These are phyloP conservation scores for Quercus cerris DNA, from an alignment of 306 rosid genomes.

Conservation along the genomic window DNA sequence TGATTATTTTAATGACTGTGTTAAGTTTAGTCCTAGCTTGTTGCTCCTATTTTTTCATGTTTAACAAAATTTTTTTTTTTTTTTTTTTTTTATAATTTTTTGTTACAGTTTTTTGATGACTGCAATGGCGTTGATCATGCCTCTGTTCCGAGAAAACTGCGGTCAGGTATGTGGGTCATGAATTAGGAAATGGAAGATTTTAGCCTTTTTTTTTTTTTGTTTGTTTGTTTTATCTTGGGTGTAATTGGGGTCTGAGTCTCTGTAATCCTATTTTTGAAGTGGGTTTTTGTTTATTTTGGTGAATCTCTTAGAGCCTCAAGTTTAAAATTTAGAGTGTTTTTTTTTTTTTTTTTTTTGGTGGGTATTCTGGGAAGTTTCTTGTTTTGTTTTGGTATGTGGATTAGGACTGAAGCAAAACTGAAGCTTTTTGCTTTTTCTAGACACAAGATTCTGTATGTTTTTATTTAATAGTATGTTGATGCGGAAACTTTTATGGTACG, in stretches of 20 bases:
- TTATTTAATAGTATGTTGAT: conserved; percentile 5
- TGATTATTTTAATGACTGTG: not conserved
- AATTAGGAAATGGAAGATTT: conserved; percentile 1
- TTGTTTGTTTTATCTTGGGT: not conserved
- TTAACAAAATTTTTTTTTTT: no score
- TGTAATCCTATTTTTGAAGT: not conserved
- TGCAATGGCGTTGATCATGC: conserved; percentile 56
- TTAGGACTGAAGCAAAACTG: conserved; percentile 41
- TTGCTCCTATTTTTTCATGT: no score
- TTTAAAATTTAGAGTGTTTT: not conserved
- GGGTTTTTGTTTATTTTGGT: not conserved
- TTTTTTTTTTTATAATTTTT: not conserved
- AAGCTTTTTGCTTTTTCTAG: conserved; percentile 34
- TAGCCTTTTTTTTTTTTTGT: not conserved
- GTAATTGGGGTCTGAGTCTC: not conserved
- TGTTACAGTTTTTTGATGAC: conserved; percentile 39
- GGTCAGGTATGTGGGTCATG: conserved; percentile 56
- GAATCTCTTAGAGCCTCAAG: not conserved
- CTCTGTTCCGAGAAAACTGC: conserved; percentile 73
- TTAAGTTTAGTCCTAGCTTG: not conserved
- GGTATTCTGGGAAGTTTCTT: conserved; percentile 5
- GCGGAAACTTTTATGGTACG: conserved; percentile 10
- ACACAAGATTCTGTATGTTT: conserved; percentile 26
- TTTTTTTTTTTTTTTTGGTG: not conserved
- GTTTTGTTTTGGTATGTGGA: conserved; percentile 6